These are phyloP conservation scores for Brettanomyces sp. DNA, from an alignment of 805 yeast species.

Conservation along the genomic window DNA sequence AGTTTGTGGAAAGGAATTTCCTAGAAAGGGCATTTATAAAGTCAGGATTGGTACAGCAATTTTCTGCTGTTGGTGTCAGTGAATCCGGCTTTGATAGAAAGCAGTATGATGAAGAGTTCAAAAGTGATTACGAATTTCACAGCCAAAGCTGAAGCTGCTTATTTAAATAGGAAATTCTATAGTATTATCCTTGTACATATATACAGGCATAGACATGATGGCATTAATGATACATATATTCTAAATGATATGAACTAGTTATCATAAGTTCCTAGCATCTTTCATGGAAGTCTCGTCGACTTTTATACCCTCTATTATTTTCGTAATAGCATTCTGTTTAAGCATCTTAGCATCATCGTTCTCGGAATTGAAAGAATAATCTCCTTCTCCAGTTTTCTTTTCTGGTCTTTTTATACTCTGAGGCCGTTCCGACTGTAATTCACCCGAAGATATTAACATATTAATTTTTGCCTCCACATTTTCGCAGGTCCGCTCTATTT, in stretches of 20 bases:
- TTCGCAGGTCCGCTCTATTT: constrained; percentile 31
- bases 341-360: neutral
- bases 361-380: neutral
- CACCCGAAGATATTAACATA: constrained; percentile 12
- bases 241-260: neutral
- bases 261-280: neutral
- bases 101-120: constrained; percentile 4
- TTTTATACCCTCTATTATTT: neutral
- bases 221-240: neutral
- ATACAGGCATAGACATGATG: no score
- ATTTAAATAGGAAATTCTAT: no score
- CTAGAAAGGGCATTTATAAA: constrained; percentile 21
- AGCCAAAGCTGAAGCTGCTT: no score
- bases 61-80: constrained; percentile 11
- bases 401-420: no score
- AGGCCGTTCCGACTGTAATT: constrained; percentile 7
- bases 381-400: no score
- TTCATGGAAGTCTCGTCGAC: neutral
- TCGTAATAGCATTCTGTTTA: neutral
- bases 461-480: constrained; percentile 31
- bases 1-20: constrained; percentile 21
- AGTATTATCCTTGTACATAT: no score
- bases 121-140: constrained; percentile 6
- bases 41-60: constrained; percentile 19
- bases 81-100: constrained; percentile 13